These are phyloP conservation scores for Pseudozyma pruni DNA, from an alignment of 1,284 basidiomycete species.

Conservation along the genomic window DNA sequence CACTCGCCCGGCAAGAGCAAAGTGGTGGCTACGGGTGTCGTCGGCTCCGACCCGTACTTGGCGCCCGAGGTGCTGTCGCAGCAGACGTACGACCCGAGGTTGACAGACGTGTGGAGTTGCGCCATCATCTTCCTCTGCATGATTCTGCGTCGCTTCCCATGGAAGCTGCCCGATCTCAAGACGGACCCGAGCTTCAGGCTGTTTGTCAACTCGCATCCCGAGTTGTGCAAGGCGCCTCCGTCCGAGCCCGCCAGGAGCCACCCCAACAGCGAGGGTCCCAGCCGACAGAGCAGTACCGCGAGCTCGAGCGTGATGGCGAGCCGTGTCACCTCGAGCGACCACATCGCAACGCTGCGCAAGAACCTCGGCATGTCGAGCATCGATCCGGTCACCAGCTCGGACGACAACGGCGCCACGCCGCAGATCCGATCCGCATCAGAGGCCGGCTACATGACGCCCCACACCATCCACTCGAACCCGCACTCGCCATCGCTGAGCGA, in stretches of 20 bases:
- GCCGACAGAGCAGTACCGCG: conserved; percentile 32
- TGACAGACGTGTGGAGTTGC: conserved; percentile 98
- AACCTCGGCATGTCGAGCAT: conserved; percentile 34
- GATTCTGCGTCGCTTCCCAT: conserved; percentile 95
- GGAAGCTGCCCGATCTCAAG: conserved; percentile 97
- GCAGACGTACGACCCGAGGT: conserved; percentile 89
- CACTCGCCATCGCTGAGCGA: conserved; percentile 50
- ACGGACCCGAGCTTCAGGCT: conserved; percentile 89
- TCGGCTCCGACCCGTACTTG: conserved; percentile 97
- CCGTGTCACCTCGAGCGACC: conserved; percentile 45
- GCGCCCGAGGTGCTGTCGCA: conserved; percentile 90
- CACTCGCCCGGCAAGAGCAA: conserved; percentile 83
- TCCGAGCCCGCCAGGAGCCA: conserved; percentile 19
- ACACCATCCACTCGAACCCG: conserved; percentile 42
- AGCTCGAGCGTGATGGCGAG: conserved; percentile 35
- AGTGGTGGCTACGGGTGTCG: conserved; percentile 81
- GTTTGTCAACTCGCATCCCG: conserved; percentile 91
- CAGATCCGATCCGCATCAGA: conserved; percentile 60
- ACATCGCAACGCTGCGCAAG: conserved; percentile 34
- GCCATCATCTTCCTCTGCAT: conserved; percentile 99
- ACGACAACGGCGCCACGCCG: conserved; percentile 19
- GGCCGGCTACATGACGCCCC: conserved; percentile 63
- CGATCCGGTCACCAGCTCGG: conserved; percentile 20
- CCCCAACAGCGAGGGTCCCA: conserved; percentile 20
- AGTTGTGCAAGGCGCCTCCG: conserved; percentile 72